Base-by-base conservation (phyloP, 2,329 filamentous ascomycete species). In the Ophiocordyceps camponoti-saundersi region DNA sequence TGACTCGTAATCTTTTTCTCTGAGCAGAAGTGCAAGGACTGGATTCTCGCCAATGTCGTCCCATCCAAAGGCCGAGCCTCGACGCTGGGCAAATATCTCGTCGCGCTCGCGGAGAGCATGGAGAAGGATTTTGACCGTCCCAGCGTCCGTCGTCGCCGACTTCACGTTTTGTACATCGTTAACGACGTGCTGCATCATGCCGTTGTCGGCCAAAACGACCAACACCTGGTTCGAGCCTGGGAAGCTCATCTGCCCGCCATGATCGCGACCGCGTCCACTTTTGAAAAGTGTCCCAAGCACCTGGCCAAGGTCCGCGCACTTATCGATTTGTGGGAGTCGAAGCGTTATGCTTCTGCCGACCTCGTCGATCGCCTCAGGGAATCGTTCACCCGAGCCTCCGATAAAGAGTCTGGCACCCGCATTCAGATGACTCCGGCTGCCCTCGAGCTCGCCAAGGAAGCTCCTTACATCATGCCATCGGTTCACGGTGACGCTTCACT, bases 11-110 rank as follows among this genome's bases (percentile, higher is more conserved):
- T 18, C 49, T 55, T 49, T 49, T 29, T 2, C 11, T 2, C 34
- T 49, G 51, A 46, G 54, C 50, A 94, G 88, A 84, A 78, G 71
- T 89, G 85, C 75, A 94, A 89, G 75, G 72, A 76, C 65, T 94
- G 86, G 86, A 81, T 90, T 57, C 65, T 88, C 59, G 73, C 74
- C 56, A 77, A 87, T 67, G 70, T 90, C 59, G 71, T 77, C 55
- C 72, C 73, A 48, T 92, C 86, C 49, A 62, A 74, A 48, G 68
- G 73, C 53, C 80, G 87, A 55, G 73, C 78, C 53, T 66, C 70
- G 49, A 75, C 80, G 41, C 67, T 93, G 53, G 83, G 77, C 54
- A 89, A 86, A 64, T 94, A 86, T 63, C 67, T 93, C 51, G 72
- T 74, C 50, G 77, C 81, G 44, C 66, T 90, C 49, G 74, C 82